A percentile compares a stretch with the other conserved stretches of the same genome.
These are phyloP conservation scores for Ganoderma resinaceum DNA, from an alignment of 1,284 basidiomycete species.

Conservation along the genomic window DNA sequence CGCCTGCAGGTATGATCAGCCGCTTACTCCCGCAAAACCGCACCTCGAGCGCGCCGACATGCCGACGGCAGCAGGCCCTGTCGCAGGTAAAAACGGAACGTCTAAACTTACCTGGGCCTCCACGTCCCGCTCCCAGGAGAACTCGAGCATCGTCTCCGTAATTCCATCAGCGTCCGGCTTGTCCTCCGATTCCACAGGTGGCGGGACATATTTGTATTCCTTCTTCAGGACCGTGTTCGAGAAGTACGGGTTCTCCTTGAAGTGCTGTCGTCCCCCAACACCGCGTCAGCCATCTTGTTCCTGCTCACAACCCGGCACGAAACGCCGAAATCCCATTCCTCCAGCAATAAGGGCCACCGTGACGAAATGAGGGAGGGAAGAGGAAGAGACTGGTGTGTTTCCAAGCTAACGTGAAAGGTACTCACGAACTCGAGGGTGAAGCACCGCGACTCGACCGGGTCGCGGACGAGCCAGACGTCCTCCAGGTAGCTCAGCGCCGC, in stretches of 20 bases:
- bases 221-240: slow-evolving; percentile 76
- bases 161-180: slow-evolving; percentile 75
- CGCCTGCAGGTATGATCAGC: slow-evolving; percentile 47
- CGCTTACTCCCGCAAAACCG: background rate
- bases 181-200: slow-evolving; percentile 58
- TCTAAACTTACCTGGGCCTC: slow-evolving; percentile 59
- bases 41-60: background rate
- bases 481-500: slow-evolving; percentile 78
- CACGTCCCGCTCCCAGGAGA: slow-evolving; percentile 79
- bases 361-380: background rate
- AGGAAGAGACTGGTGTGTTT: background rate
- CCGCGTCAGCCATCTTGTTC: slow-evolving; percentile 11
- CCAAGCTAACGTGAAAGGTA: slow-evolving; percentile 30
- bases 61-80: background rate
- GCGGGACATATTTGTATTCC: slow-evolving; percentile 75
- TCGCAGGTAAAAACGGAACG: background rate
- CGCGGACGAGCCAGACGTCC: slow-evolving; percentile 79
- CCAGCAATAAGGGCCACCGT: background rate
- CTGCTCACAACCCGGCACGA: background rate
- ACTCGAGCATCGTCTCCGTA: slow-evolving; percentile 76
- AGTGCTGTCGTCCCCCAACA: slow-evolving; percentile 55
- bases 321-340: background rate
- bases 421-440: slow-evolving; percentile 84
- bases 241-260: slow-evolving; percentile 87
- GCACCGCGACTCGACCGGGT: slow-evolving; percentile 69